A percentile compares a stretch with the other conserved stretches of the same genome.
Conservation (phyloP, 176 grass and related monocot genomes). For the Phoenix roebelenii region DNA sequence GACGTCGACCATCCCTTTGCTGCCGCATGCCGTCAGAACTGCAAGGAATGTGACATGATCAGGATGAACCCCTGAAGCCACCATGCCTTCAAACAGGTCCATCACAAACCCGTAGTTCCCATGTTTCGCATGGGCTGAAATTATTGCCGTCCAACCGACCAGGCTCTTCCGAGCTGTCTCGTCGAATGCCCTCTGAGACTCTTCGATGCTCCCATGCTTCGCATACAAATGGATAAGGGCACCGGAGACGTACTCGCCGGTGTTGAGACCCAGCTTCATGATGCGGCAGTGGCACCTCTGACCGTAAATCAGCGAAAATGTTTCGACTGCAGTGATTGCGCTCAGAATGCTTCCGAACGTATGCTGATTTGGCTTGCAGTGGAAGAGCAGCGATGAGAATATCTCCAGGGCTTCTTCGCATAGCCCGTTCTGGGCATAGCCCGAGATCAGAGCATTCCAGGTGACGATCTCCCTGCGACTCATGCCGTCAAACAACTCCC, state of each 20-base stretch:
- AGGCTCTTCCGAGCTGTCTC: constrained; percentile 28
- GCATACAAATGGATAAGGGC: constrained; percentile 91
- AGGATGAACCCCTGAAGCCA: constrained; percentile 25
- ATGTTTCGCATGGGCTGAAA: constrained; percentile 66
- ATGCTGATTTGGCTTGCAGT: constrained; percentile 46
- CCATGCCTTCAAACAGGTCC: constrained; percentile 55
- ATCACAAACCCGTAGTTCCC: constrained; percentile 43
- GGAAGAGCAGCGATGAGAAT: constrained; percentile 46
- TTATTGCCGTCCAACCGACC: constrained; percentile 59
- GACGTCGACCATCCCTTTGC: constrained; percentile 41
- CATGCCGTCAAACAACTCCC: constrained; percentile 43
- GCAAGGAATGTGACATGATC: constrained; percentile 60
- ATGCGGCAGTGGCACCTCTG: constrained; percentile 52
- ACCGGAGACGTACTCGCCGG: constrained; percentile 46
- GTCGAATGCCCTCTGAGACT: constrained; percentile 41
- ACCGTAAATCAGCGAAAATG: constrained; percentile 52
- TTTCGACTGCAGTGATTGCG: constrained; percentile 44
- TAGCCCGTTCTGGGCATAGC: constrained; percentile 62
- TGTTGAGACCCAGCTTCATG: constrained; percentile 36
- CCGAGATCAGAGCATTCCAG: constrained; percentile 74
- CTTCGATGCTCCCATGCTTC: constrained; percentile 58
- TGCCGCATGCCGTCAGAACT: constrained; percentile 59
- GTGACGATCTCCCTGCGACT: constrained; percentile 41
- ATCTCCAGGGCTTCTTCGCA: constrained; percentile 43
- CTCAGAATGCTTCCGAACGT: constrained; percentile 71